Evolutionary conservation across 2,329 filamentous ascomycete genomes (phyloP), one percentile per base, ranked within the genome.

Genomic region (Cucurbitaria berberidis): DNA sequence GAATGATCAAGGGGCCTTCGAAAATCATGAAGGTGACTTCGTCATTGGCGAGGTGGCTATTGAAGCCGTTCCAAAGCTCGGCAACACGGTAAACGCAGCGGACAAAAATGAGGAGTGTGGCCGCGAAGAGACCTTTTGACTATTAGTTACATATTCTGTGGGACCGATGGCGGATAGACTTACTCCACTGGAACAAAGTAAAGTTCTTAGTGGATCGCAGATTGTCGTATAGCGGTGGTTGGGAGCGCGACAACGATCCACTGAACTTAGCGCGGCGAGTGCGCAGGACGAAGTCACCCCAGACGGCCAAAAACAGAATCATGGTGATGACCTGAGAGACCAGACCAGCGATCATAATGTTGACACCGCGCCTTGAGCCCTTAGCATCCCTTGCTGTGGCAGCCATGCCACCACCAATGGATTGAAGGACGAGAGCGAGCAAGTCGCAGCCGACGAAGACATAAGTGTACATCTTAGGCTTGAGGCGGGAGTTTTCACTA

Each of bases 381-480:
- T 67, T 57, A 1, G 59, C 58, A 13, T 76, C 70, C 1, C 72
- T 72, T 0, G 80, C 80, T 0, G 79, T 79, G 0, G 83, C 81
- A 2, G 85, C 82, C 39, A 86, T 75, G 30, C 78, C 83, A 46
- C 84, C 84, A 9, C 83, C 83, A 4, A 76, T 76, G 3, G 80
- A 82, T 68, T 86, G 84, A 11, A 86, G 70, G 22, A 84, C 55
- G n/a, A 87, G 77, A n/a, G 80, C 80, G 39, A 84, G 62, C 22
- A 86, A 53, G 59, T 87, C 84, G 62, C 80, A 84, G 30, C 74
- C 68, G 55, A 86, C 79, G 70, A 86, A 87, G 52, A 85, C 77
- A 68, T 80, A 80, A 10, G 83, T 83, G 66, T 84, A 85, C 35
- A 78, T 50, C 30, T 64, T 66, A 2, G 64, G 67, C 43, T 58